Percentiles rank a stretch among this genome's conserved stretches.
Evolutionary conservation across 1,284 basidiomycete species (phyloP).

Genomic region (Athelia psychrophila): DNA sequence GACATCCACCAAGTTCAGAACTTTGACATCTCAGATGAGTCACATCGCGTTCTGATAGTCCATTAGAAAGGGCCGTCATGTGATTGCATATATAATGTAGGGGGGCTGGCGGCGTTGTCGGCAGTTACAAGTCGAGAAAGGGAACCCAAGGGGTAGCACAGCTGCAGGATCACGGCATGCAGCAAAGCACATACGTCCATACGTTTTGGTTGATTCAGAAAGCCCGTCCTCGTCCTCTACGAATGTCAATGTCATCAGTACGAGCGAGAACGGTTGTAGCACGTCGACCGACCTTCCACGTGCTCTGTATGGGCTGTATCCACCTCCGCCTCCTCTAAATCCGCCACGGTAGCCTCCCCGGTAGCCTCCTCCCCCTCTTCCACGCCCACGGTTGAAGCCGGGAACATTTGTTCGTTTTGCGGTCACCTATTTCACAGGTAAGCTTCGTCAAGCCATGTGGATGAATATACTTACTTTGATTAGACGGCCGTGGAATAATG

Average conservation of each 20-base stretch:
- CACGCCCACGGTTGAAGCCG: constrained; percentile 82
- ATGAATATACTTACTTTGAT: constrained; percentile 68
- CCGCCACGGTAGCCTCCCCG: constrained; percentile 73
- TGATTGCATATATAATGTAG: no score
- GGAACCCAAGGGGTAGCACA: no score
- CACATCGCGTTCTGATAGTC: no score
- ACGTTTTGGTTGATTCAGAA: constrained; percentile 38
- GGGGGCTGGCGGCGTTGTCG: no score
- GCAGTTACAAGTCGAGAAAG: no score
- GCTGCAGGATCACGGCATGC: no score
- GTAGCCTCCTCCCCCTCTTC: constrained; percentile 56
- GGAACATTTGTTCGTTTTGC: constrained; percentile 93
- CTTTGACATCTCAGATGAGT: no score
- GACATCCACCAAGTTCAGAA: no score
- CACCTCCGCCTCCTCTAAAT: constrained; percentile 45
- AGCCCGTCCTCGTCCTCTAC: constrained; percentile 70
- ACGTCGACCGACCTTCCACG: constrained; percentile 70
- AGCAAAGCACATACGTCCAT: no score
- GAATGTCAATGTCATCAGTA: constrained; percentile 5
- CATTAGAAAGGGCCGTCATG: no score
- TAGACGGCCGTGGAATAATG: constrained; percentile 88
- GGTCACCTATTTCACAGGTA: constrained; percentile 62
- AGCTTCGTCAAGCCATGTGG: constrained; percentile 4
- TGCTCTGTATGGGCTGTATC: constrained; percentile 75
- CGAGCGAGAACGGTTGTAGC: constrained; percentile 1